Evolutionary conservation across 805 yeast genomes (phyloP).

Genomic region (Lachancea thermotolerans): DNA sequence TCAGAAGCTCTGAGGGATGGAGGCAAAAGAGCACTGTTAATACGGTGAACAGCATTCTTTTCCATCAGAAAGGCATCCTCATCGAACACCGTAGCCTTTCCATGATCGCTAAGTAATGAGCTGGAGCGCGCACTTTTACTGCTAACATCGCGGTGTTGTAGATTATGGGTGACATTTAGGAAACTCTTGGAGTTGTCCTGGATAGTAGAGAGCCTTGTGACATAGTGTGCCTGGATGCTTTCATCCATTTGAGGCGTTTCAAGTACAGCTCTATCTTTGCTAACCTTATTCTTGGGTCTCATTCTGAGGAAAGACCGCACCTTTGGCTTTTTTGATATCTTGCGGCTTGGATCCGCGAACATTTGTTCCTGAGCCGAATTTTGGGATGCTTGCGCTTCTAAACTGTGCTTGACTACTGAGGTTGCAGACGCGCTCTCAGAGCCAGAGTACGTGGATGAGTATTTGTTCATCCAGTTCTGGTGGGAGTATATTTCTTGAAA

Average conservation of each 20-base stretch:
- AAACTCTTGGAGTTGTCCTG: constrained; percentile 26
- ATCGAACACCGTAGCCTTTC: constrained; percentile 1
- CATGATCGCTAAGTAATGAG: neutral
- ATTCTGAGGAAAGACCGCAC: constrained; percentile 1
- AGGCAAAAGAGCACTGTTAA: constrained; percentile 28
- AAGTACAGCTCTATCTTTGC: neutral
- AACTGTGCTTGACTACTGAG: constrained; percentile 24
- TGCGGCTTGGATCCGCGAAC: neutral
- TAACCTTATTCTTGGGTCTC: neutral
- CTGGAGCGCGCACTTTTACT: constrained; percentile 4
- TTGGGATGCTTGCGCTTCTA: neutral
- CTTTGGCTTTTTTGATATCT: constrained; percentile 4
- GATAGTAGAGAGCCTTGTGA: constrained; percentile 27
- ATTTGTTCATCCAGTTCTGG: constrained; percentile 12
- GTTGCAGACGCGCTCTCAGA: constrained; percentile 19
- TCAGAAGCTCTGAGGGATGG: constrained; percentile 14
- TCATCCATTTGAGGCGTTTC: neutral
- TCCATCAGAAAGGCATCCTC: constrained; percentile 17
- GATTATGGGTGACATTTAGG: constrained; percentile 10
- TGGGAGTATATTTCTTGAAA: constrained; percentile 1
- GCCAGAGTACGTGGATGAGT: constrained; percentile 8
- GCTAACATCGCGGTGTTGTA: constrained; percentile 6
- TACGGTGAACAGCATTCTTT: constrained; percentile 26
- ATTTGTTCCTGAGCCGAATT: neutral
- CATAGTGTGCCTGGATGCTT: constrained; percentile 11